A percentile compares a stretch with the other conserved stretches of the same genome.
These are phyloP conservation scores for Eurotiales sp. DNA, from an alignment of 2,329 filamentous ascomycete genomes.

Conservation along the genomic window DNA sequence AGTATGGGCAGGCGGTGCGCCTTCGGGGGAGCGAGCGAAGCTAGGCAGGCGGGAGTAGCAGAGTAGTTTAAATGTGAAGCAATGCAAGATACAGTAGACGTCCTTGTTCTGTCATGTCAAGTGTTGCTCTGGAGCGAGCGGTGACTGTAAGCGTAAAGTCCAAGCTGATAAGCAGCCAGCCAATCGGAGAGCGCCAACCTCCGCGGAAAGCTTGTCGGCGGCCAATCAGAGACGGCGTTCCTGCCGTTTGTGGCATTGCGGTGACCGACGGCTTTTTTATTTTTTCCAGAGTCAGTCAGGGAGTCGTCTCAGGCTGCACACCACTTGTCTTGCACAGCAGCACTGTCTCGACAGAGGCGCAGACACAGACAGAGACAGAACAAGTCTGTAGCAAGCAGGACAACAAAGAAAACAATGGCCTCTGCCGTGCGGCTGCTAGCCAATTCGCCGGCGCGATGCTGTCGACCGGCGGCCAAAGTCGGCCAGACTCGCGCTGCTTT, in stretches of 20 bases:
- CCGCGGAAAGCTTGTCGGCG: constrained; percentile 3
- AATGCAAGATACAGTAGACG: too few species aligned
- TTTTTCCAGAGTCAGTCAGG: not conserved
- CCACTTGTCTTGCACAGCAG: not conserved
- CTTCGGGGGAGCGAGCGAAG: constrained; percentile 91
- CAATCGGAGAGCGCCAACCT: constrained; percentile 7
- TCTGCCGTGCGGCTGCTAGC: constrained; percentile 4
- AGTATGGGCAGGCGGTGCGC: constrained; percentile 95
- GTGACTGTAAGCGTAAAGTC: too few species aligned
- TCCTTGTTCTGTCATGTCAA: too few species aligned
- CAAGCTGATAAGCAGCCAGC: not conserved
- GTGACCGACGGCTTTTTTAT: constrained; percentile 5
- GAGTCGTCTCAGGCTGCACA: not conserved
- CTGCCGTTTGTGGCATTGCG: not conserved
- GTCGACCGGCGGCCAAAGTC: too few species aligned
- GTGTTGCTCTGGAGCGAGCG: too few species aligned
- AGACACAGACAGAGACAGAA: too few species aligned
- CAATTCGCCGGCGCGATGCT: not conserved
- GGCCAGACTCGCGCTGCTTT: not conserved
- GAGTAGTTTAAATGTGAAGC: constrained; percentile 1
- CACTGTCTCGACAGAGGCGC: too few species aligned
- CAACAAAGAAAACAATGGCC: not conserved
- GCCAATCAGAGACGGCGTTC: not conserved
- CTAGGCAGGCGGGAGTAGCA: too few species aligned
- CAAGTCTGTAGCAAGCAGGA: not conserved